Conservation (phyloP, 805 yeast species). For the Saturnispora bothae region DNA sequence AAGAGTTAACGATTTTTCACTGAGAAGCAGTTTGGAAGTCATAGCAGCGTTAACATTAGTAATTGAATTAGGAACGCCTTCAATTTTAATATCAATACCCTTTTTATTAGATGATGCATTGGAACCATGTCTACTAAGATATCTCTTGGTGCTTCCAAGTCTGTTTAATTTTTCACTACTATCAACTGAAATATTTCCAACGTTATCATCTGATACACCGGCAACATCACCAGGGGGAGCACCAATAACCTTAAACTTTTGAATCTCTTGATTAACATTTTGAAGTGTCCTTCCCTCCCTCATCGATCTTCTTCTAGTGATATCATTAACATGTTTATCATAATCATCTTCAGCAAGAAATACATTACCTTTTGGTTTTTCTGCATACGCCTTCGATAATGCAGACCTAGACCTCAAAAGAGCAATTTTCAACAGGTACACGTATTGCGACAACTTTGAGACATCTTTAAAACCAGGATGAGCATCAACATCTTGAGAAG, state of each 20-base stretch:
- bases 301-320: slow-evolving; percentile 62
- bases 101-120: slow-evolving; percentile 18
- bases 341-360: slow-evolving; percentile 33
- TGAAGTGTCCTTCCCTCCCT: slow-evolving; percentile 52
- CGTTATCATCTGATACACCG: slow-evolving; percentile 10
- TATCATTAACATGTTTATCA: slow-evolving; percentile 61
- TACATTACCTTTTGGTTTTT: not conserved
- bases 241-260: slow-evolving; percentile 57
- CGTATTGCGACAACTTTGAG: slow-evolving; percentile 61
- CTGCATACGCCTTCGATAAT: slow-evolving; percentile 3
- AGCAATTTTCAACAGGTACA: slow-evolving; percentile 74
- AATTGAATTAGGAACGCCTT: slow-evolving; percentile 18
- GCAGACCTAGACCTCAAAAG: slow-evolving; percentile 60
- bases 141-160: slow-evolving; percentile 4
- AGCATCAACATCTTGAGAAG: slow-evolving; percentile 38
- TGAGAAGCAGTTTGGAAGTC: slow-evolving; percentile 60
- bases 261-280: slow-evolving; percentile 44
- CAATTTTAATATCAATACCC: slow-evolving; percentile 22
- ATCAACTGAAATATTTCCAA: not conserved
- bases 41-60: slow-evolving; percentile 29
- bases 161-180: slow-evolving; percentile 6
- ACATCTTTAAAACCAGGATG: slow-evolving; percentile 49
- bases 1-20: slow-evolving; percentile 76
- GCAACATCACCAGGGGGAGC: slow-evolving; percentile 42
- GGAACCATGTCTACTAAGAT: slow-evolving; percentile 5